These are phyloP conservation scores for Phytophthora tentaculata DNA, from an alignment of 352 stramenopile species.

Conservation along the genomic window DNA sequence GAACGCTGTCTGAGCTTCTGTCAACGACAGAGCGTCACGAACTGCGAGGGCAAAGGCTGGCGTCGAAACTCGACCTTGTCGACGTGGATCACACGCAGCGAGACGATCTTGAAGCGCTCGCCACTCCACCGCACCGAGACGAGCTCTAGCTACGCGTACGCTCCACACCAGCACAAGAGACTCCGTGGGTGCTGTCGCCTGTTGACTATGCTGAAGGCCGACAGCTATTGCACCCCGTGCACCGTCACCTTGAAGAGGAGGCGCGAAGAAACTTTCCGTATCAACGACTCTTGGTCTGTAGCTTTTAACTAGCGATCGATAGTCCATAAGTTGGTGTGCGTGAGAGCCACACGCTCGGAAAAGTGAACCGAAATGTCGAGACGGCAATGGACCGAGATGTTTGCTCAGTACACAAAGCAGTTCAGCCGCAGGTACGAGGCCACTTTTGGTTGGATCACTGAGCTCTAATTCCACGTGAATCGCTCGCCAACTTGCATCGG, in stretches of 20 bases:
- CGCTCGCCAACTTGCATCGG: slow-evolving; percentile 63
- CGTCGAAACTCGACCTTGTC: slow-evolving; percentile 58
- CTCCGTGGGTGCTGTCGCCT: slow-evolving; percentile 65
- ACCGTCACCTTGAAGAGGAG: slow-evolving; percentile 32
- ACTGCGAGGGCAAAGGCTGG: slow-evolving; percentile 55
- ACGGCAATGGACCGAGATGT: slow-evolving; percentile 66
- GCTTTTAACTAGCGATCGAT: slow-evolving; percentile 68
- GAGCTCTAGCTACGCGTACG: slow-evolving; percentile 58
- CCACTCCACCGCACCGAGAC: slow-evolving; percentile 51
- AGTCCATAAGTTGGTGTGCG: slow-evolving; percentile 75
- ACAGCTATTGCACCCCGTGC: slow-evolving; percentile 30
- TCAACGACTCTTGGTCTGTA: slow-evolving; percentile 68
- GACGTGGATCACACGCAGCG: slow-evolving; percentile 47
- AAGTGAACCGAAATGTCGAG: slow-evolving; percentile 56
- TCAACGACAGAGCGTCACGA: slow-evolving; percentile 52
- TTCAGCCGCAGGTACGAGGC: slow-evolving; percentile 65
- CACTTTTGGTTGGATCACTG: slow-evolving; percentile 63
- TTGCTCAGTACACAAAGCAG: slow-evolving; percentile 67
- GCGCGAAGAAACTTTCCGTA: slow-evolving; percentile 55
- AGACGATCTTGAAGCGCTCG: slow-evolving; percentile 61
- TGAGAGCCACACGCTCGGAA: slow-evolving; percentile 75
- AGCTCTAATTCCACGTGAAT: slow-evolving; percentile 72
- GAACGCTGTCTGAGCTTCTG: slow-evolving; percentile 71
- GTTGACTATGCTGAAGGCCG: slow-evolving; percentile 47
- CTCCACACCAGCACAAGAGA: slow-evolving; percentile 79